Conservation (phyloP, 2,329 filamentous ascomycete species). For the Kalmusia sp. region DNA sequence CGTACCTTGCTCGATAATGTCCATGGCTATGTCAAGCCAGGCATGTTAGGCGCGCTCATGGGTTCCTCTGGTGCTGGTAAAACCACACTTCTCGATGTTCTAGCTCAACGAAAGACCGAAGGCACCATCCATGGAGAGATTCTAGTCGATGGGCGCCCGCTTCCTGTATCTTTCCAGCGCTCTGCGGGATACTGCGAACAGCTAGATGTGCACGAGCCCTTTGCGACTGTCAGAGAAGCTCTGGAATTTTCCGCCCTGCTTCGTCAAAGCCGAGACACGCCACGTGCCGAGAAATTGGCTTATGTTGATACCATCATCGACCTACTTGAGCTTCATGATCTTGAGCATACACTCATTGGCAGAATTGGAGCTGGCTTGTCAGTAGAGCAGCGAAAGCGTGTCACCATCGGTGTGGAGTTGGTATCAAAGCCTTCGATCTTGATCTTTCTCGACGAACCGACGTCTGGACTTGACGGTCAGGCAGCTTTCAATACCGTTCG, state of each 20-base stretch:
- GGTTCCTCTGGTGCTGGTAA: constrained; percentile 74
- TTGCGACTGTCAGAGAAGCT: constrained; percentile 69
- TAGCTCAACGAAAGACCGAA: constrained; percentile 70
- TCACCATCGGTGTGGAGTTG: constrained; percentile 68
- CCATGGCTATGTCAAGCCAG: constrained; percentile 63
- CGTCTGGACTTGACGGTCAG: constrained; percentile 74
- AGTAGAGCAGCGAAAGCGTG: constrained; percentile 71
- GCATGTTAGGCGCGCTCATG: constrained; percentile 58
- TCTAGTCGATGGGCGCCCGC: constrained; percentile 65
- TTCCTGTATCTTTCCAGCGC: constrained; percentile 66
- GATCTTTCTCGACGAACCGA: constrained; percentile 80
- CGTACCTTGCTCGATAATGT: constrained; percentile 63
- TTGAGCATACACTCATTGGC: constrained; percentile 71
- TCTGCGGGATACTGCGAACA: constrained; percentile 71
- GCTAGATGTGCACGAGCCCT: constrained; percentile 68
- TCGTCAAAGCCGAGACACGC: constrained; percentile 65
- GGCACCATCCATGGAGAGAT: constrained; percentile 69
- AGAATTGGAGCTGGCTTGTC: constrained; percentile 65
- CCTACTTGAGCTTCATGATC: constrained; percentile 69
- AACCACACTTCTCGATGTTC: constrained; percentile 80
- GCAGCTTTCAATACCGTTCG: constrained; percentile 78
- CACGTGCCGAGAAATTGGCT: constrained; percentile 66
- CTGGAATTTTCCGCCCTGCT: constrained; percentile 70
- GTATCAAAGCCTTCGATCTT: constrained; percentile 73
- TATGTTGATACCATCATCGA: constrained; percentile 71